A percentile compares a stretch with the other conserved stretches of the same genome.
These are phyloP conservation scores for Schizonepeta tenuifolia DNA, from an alignment of 257 asterid species.

Conservation along the genomic window DNA sequence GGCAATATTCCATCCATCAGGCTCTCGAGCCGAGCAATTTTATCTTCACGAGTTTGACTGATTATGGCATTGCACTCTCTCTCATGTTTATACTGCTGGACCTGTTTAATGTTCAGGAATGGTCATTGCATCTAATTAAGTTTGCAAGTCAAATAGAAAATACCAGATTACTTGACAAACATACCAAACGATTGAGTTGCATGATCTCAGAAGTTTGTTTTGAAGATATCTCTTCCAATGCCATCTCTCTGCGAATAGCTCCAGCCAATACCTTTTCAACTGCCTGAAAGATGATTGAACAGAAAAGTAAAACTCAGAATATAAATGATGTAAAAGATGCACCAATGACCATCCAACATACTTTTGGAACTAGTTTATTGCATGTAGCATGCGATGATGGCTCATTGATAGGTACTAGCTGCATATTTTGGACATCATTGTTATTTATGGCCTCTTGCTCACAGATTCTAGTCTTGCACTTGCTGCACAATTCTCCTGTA, in stretches of 20 bases:
- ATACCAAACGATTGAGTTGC: slow-evolving; percentile 92
- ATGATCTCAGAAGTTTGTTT: slow-evolving; percentile 79
- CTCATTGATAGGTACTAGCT: slow-evolving; percentile 74
- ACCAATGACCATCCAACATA: slow-evolving; percentile 44
- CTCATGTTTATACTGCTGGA: slow-evolving; percentile 98
- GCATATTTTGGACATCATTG: slow-evolving; percentile 65
- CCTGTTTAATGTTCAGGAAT: slow-evolving; percentile 48
- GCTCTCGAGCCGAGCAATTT: slow-evolving; percentile 92
- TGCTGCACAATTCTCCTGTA: slow-evolving; percentile 54
- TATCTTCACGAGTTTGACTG: slow-evolving; percentile 92
- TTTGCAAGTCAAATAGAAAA: not conserved
- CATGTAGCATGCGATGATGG: slow-evolving; percentile 52
- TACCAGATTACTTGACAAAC: slow-evolving; percentile 32
- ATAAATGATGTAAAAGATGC: slow-evolving; percentile 29
- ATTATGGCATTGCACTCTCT: slow-evolving; percentile 90
- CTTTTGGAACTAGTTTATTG: slow-evolving; percentile 81
- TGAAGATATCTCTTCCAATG: slow-evolving; percentile 83
- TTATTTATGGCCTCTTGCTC: slow-evolving; percentile 44
- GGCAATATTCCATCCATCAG: slow-evolving; percentile 92
- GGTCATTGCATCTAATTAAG: slow-evolving; percentile 28
- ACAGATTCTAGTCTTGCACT: slow-evolving; percentile 58
- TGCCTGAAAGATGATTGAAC: slow-evolving; percentile 59
- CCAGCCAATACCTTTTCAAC: slow-evolving; percentile 98
- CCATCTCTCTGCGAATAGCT: slow-evolving; percentile 99
- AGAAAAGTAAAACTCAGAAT: slow-evolving; percentile 32